Percentiles rank a stretch among this genome's conserved stretches.
These are phyloP conservation scores for Pseudomonodictys pantanalensis DNA, from an alignment of 495 filamentous ascomycete species.

Conservation along the genomic window DNA sequence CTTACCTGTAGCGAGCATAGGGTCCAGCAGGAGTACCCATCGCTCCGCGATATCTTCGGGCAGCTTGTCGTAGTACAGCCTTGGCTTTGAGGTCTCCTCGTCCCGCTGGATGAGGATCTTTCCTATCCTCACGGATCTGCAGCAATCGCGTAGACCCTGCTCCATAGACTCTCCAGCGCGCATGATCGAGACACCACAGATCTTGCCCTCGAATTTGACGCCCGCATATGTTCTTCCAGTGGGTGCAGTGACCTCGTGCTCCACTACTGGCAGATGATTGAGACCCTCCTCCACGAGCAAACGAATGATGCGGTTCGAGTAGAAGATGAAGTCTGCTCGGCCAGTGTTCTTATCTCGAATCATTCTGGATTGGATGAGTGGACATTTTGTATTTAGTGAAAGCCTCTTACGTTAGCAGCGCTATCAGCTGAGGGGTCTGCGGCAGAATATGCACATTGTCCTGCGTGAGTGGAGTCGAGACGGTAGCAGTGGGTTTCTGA, in stretches of 20 bases:
- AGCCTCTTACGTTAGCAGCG: constrained; percentile 90
- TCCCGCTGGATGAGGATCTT: constrained; percentile 98
- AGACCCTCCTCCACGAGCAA: constrained; percentile 96
- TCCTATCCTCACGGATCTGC: constrained; percentile 90
- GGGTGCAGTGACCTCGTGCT: constrained; percentile 83
- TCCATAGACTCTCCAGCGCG: constrained; percentile 98
- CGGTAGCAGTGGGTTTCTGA: constrained; percentile 83
- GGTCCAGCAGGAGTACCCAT: constrained; percentile 94
- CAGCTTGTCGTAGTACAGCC: constrained; percentile 94
- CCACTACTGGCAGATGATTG: constrained; percentile 90
- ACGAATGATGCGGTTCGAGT: constrained; percentile 97
- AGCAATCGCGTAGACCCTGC: constrained; percentile 93
- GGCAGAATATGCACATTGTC: constrained; percentile 86
- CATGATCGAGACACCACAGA: constrained; percentile 98
- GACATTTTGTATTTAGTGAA: neutral
- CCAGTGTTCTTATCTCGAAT: constrained; percentile 86
- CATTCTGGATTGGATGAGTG: no score
- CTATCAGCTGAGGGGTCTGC: constrained; percentile 95
- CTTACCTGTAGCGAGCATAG: constrained; percentile 96
- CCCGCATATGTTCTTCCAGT: constrained; percentile 86
- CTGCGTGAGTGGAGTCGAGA: constrained; percentile 77
- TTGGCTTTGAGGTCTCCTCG: constrained; percentile 88
- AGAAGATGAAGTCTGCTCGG: constrained; percentile 97
- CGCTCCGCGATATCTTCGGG: constrained; percentile 87
- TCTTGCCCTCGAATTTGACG: constrained; percentile 94